Evolutionary conservation across 768 basidiomycete genomes (phyloP).

Genomic region (Tricholoma furcatifolium): DNA sequence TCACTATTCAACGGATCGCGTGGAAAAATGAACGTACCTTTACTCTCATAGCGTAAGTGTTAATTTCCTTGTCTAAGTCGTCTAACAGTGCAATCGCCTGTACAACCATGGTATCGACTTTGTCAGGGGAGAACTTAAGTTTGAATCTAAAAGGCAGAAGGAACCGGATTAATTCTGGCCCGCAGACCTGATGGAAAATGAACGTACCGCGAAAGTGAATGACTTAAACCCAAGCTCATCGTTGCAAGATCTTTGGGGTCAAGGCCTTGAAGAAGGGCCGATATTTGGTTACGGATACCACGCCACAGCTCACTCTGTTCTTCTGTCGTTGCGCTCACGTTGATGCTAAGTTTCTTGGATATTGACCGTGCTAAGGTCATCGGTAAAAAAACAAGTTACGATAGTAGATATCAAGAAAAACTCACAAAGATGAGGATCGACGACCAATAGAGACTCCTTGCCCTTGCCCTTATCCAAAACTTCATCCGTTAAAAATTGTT

Average conservation of each 20-base stretch:
- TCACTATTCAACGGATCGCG: not conserved
- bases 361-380: slow-evolving; percentile 68
- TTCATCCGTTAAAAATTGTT: slow-evolving; percentile 88
- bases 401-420: slow-evolving; percentile 10
- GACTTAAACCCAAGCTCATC: slow-evolving; percentile 96
- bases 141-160: slow-evolving; percentile 69
- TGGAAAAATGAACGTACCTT: slow-evolving; percentile 68
- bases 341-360: slow-evolving; percentile 91
- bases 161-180: not conserved
- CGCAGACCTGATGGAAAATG: not conserved
- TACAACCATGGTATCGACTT: slow-evolving; percentile 99
- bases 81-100: slow-evolving; percentile 98
- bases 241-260: slow-evolving; percentile 94
- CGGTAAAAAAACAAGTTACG: not conserved
- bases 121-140: slow-evolving; percentile 99
- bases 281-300: slow-evolving; percentile 89
- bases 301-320: slow-evolving; percentile 82
- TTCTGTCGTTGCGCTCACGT: slow-evolving; percentile 63
- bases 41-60: slow-evolving; percentile 98
- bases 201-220: slow-evolving; percentile 87
- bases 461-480: slow-evolving; percentile 88
- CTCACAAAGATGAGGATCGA: slow-evolving; percentile 89
- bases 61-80: slow-evolving; percentile 99
- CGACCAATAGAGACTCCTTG: slow-evolving; percentile 81
- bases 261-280: slow-evolving; percentile 83